These are phyloP conservation scores for Auricularia sp. DNA, from an alignment of 768 basidiomycete species.

Conservation along the genomic window DNA sequence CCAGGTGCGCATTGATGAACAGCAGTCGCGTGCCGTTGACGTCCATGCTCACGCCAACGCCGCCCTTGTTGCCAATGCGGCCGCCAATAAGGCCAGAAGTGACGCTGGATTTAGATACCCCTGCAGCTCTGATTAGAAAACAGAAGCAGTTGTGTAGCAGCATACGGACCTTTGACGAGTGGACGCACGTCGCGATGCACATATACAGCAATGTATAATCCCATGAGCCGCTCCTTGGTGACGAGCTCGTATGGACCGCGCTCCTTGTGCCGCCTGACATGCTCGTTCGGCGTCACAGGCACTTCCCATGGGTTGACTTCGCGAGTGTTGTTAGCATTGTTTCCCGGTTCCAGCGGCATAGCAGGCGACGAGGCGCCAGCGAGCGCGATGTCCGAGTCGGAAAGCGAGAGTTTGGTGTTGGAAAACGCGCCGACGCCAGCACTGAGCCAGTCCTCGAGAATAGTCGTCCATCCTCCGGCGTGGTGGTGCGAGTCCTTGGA, in stretches of 20 bases:
- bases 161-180: constrained; percentile 44
- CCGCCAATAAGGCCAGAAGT: constrained; percentile 87
- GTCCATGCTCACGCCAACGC: constrained; percentile 82
- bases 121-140: constrained; percentile 21
- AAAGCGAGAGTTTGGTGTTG: constrained; percentile 10
- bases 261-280: constrained; percentile 11
- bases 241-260: constrained; percentile 76
- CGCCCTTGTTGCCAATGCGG: constrained; percentile 85
- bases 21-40: constrained; percentile 73
- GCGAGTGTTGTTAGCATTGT: neutral
- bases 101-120: constrained; percentile 70
- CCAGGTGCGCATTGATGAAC: constrained; percentile 86
- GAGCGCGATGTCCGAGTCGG: neutral
- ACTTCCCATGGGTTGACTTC: neutral
- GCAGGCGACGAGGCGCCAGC: neutral
- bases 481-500: constrained; percentile 18
- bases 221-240: constrained; percentile 86
- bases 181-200: constrained; percentile 60
- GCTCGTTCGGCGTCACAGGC: neutral
- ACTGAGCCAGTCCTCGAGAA: constrained; percentile 67
- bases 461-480: constrained; percentile 55
- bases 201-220: constrained; percentile 69
- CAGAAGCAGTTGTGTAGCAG: neutral
- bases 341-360: neutral
- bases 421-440: constrained; percentile 19